phyloP scores from a whole-genome alignment of 208 protist genomes.

The Chromosphaera perkinsii region DNA sequence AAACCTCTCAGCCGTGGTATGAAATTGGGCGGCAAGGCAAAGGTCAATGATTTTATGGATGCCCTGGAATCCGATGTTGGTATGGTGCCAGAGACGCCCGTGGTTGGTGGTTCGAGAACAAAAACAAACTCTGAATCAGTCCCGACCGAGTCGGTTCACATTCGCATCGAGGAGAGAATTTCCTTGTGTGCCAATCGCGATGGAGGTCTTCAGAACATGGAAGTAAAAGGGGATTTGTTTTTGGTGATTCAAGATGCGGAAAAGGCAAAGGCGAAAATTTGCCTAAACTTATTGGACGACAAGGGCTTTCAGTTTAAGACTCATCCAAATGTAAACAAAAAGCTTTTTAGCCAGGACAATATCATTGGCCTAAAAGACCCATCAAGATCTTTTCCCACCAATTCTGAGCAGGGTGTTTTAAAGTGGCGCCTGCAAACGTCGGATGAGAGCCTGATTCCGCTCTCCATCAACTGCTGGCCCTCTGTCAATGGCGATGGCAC shows the following conservation, averaged over 20 bases:
- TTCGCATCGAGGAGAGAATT: constrained; percentile 36
- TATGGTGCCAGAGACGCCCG: neutral
- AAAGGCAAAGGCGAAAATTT: neutral
- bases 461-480: constrained; percentile 45
- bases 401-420: constrained; percentile 31
- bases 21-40: constrained; percentile 24
- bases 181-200: constrained; percentile 25
- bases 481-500: constrained; percentile 26
- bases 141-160: neutral
- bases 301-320: constrained; percentile 39
- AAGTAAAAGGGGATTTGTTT: constrained; percentile 30
- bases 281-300: neutral
- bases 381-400: constrained; percentile 10
- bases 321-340: constrained; percentile 40
- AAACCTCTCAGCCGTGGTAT: constrained; percentile 20
- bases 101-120: neutral
- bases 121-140: too few species aligned
- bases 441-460: constrained; percentile 25
- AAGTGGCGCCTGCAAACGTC: constrained; percentile 34
- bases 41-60: constrained; percentile 30
- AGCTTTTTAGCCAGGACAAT: constrained; percentile 6
- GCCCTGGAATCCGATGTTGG: constrained; percentile 20
- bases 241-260: constrained; percentile 20
- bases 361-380: constrained; percentile 32
- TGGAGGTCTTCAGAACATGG: constrained; percentile 32